Conservation (phyloP, 1,284 basidiomycete species). For the Trichosporon faecale region DNA sequence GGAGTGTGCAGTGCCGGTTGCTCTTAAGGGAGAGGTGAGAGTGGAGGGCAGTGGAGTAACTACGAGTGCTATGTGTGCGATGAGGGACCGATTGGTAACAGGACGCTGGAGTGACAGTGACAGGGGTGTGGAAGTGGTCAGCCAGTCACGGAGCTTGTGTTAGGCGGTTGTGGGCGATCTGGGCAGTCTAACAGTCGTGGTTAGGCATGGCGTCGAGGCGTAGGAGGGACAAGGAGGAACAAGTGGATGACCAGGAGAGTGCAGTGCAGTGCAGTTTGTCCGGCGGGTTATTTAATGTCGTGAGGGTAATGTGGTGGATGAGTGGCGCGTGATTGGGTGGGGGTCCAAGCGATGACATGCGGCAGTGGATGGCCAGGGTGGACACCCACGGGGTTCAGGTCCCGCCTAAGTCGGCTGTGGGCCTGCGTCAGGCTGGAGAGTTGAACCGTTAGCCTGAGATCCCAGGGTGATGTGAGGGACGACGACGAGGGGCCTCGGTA, state of each 20-base stretch:
- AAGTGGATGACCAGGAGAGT: neutral
- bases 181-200: neutral
- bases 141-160: slow-evolving; percentile 1
- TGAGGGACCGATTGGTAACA: neutral
- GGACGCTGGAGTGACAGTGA: neutral
- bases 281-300: neutral
- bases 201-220: neutral
- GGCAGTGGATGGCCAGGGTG: neutral
- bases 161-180: neutral
- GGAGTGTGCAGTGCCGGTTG: neutral
- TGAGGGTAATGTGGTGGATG: neutral
- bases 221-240: neutral
- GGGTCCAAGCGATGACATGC: neutral
- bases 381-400: slow-evolving; percentile 2
- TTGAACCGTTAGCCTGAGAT: neutral
- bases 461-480: neutral
- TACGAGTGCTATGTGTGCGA: neutral
- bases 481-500: neutral
- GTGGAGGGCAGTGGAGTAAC: neutral
- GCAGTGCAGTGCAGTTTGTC: neutral
- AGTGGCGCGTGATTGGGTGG: slow-evolving; percentile 3
- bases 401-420: neutral
- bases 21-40: neutral
- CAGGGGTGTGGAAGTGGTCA: neutral
- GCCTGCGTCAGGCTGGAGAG: neutral